Conservation (phyloP, 2,329 filamentous ascomycete species). For the Apiospora pterosperma region DNA sequence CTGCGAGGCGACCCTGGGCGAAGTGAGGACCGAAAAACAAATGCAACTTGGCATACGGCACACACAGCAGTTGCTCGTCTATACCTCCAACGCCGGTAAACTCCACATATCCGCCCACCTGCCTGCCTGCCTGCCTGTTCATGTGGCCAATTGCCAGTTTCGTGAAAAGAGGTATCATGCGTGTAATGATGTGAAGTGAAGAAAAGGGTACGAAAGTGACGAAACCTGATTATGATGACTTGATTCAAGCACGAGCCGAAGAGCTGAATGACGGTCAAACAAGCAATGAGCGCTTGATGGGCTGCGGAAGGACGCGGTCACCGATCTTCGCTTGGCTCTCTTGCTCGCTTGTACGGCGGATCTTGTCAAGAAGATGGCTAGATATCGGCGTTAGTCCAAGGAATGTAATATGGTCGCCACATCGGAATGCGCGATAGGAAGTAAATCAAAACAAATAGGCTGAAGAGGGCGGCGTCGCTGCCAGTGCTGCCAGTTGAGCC, state of each 20-base stretch:
- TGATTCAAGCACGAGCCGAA: not conserved
- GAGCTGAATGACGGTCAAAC: not conserved
- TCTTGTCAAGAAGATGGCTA: constrained; percentile 12
- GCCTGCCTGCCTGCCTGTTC: not conserved
- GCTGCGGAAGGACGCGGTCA: constrained; percentile 6
- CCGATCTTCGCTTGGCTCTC: not conserved
- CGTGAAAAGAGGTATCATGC: not conserved
- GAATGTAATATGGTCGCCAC: not conserved
- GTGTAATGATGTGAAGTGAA: not conserved
- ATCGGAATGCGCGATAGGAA: not conserved
- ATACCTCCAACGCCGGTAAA: not conserved
- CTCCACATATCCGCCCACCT: not conserved
- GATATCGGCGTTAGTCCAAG: constrained; percentile 3
- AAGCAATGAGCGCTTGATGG: constrained; percentile 10
- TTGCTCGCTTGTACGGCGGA: constrained; percentile 6
- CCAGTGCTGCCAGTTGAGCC: not conserved
- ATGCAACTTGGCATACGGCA: too few relatives aligned
- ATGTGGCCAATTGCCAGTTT: not conserved
- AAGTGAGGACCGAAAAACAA: not conserved
- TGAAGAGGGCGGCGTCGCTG: not conserved
- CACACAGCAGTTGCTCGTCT: not conserved
- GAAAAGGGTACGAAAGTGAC: not conserved
- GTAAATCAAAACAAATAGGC: not conserved
- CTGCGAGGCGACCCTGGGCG: not conserved
- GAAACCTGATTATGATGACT: not conserved